phyloP scores from a whole-genome alignment of 2,329 filamentous ascomycete genomes.

The Alternaria solani region DNA sequence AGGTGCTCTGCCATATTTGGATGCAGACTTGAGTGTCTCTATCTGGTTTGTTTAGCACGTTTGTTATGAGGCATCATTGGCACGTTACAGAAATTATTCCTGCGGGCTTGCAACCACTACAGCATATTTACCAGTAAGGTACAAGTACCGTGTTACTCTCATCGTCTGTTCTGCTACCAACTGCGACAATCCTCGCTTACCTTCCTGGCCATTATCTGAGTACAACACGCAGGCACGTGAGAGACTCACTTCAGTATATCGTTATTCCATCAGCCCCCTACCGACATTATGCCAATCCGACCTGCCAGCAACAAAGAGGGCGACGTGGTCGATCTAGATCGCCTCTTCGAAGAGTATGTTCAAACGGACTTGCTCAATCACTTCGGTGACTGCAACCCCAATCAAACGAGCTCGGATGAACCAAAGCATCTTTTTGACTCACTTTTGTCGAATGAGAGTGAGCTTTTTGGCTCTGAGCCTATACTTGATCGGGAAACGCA shows the following conservation, averaged over 20 bases:
- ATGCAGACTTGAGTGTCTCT: conserved; percentile 48
- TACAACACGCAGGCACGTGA: conserved; percentile 28
- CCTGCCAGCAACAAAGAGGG: conserved; percentile 60
- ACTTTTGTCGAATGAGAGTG: conserved; percentile 61
- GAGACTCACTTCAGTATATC: conserved; percentile 38
- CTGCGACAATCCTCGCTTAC: conserved; percentile 10
- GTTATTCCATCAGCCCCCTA: conserved; percentile 35
- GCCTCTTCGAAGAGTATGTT: conserved; percentile 71
- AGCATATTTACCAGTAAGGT: conserved; percentile 30
- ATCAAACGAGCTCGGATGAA: conserved; percentile 59
- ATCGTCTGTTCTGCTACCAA: conserved; percentile 25
- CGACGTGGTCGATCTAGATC: conserved; percentile 65
- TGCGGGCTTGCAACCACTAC: conserved; percentile 30
- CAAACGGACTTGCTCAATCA: conserved; percentile 63
- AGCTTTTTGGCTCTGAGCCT: conserved; percentile 56
- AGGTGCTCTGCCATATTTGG: conserved; percentile 35
- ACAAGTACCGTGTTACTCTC: conserved; percentile 29
- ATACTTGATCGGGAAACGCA: conserved; percentile 59
- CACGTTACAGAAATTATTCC: conserved; percentile 32
- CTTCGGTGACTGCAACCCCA: conserved; percentile 57
- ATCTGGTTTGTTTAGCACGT: conserved; percentile 45
- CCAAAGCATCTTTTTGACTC: conserved; percentile 62
- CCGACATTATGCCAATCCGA: conserved; percentile 51
- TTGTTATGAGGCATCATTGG: conserved; percentile 45
- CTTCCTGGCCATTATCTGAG: conserved; percentile 31